These are phyloP conservation scores for Aspergillus texensis DNA, from an alignment of 2,329 filamentous ascomycete genomes.

Conservation along the genomic window DNA sequence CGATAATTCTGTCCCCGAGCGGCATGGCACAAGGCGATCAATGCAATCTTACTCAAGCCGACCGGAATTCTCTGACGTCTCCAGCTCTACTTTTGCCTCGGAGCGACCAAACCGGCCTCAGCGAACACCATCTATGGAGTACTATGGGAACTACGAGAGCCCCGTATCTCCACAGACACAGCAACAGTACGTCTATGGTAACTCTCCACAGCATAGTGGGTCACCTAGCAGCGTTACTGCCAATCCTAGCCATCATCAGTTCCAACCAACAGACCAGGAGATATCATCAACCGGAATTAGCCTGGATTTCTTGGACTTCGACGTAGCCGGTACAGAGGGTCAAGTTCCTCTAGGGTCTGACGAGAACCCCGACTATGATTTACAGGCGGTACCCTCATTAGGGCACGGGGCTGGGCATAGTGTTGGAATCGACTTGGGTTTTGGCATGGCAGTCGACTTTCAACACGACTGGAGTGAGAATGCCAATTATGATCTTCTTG, in stretches of 20 bases:
- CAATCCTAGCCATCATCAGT: constrained; percentile 28
- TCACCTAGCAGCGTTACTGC: constrained; percentile 32
- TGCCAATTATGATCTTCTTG: constrained; percentile 53
- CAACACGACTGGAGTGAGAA: constrained; percentile 55
- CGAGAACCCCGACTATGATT: constrained; percentile 32
- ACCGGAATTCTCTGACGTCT: constrained; percentile 27
- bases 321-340: constrained; percentile 39
- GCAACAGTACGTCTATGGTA: constrained; percentile 37
- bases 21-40: constrained; percentile 31
- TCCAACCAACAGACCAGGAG: constrained; percentile 27
- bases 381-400: constrained; percentile 32
- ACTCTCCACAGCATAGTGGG: constrained; percentile 37
- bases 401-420: constrained; percentile 37
- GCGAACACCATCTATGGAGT: constrained; percentile 36
- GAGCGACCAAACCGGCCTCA: constrained; percentile 28
- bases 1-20: constrained; percentile 42
- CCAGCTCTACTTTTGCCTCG: constrained; percentile 25
- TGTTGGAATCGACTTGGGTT: constrained; percentile 48
- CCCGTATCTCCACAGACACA: constrained; percentile 35
- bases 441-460: constrained; percentile 48
- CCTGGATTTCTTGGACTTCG: constrained; percentile 59
- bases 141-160: constrained; percentile 38
- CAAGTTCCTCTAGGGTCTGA: constrained; percentile 31
- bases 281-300: constrained; percentile 41
- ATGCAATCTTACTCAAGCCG: constrained; percentile 30